Percentiles rank a stretch among this genome's conserved stretches.
These are phyloP conservation scores for Lasiodiplodia gonubiensis DNA, from an alignment of 2,329 filamentous ascomycete genomes.

Conservation along the genomic window DNA sequence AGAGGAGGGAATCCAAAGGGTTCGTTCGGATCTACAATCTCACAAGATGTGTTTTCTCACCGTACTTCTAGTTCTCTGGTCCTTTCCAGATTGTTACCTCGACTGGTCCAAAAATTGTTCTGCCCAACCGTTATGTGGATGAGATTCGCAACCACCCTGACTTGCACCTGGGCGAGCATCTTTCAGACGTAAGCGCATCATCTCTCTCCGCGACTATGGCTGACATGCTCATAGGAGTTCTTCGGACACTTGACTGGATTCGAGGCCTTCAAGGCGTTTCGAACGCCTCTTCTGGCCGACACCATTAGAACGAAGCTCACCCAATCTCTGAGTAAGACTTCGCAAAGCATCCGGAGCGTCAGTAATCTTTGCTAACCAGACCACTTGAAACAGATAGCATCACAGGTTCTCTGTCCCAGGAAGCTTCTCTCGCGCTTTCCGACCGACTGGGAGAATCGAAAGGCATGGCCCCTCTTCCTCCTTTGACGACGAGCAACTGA, in stretches of 20 bases:
- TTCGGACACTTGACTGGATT: neutral
- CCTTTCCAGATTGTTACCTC: constrained; percentile 5
- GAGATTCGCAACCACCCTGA: neutral
- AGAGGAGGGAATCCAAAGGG: too few relatives aligned
- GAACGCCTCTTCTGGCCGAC: neutral
- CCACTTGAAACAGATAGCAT: neutral
- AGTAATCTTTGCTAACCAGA: too few relatives aligned
- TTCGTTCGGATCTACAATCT: too few relatives aligned
- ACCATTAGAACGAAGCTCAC: constrained; percentile 1
- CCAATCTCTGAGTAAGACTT: constrained; percentile 2
- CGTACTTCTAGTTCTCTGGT: too few relatives aligned
- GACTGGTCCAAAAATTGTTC: neutral
- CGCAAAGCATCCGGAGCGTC: too few relatives aligned
- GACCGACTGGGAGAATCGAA: neutral
- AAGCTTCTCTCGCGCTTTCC: neutral
- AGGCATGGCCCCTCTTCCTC: neutral
- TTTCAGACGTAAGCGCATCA: neutral
- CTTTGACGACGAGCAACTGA: too few relatives aligned
- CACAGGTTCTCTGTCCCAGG: neutral
- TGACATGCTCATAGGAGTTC: neutral
- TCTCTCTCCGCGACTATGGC: too few relatives aligned
- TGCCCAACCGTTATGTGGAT: neutral
- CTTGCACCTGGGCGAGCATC: too few relatives aligned
- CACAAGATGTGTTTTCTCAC: too few relatives aligned
- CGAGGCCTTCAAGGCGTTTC: neutral